A percentile compares a stretch with the other conserved stretches of the same genome.
These are phyloP conservation scores for Cercospora citrullina DNA, from an alignment of 2,329 filamentous ascomycete species.

Conservation along the genomic window DNA sequence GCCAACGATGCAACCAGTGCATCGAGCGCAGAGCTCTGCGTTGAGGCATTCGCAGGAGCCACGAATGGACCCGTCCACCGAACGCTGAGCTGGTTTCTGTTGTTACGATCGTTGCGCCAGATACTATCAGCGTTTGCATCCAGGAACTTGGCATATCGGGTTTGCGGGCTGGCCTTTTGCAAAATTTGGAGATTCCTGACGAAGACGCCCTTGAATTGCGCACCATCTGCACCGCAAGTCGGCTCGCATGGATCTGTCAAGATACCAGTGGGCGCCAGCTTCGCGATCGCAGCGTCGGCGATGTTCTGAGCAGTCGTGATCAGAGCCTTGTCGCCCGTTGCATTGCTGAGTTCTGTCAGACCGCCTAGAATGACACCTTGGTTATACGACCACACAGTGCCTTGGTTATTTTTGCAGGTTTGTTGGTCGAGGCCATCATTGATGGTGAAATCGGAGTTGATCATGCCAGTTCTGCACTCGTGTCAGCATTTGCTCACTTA, in stretches of 20 bases:
- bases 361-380: constrained; percentile 63
- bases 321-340: constrained; percentile 37
- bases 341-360: constrained; percentile 55
- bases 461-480: constrained; percentile 45
- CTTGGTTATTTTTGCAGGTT: constrained; percentile 56
- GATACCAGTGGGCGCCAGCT: constrained; percentile 42
- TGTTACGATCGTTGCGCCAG: constrained; percentile 60
- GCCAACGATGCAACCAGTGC: constrained; percentile 36
- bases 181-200: constrained; percentile 63
- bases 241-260: constrained; percentile 44
- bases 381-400: constrained; percentile 51
- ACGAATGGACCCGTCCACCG: constrained; percentile 65
- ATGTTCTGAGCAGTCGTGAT: constrained; percentile 42
- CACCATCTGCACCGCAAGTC: constrained; percentile 46
- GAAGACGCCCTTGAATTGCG: constrained; percentile 73
- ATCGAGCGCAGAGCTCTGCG: constrained; percentile 38
- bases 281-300: constrained; percentile 44
- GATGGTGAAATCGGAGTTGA: constrained; percentile 52
- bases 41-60: constrained; percentile 33
- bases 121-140: constrained; percentile 64
- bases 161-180: constrained; percentile 52
- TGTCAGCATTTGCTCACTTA: neutral
- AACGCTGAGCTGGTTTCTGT: constrained; percentile 56
- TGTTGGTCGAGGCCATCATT: constrained; percentile 54
- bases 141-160: constrained; percentile 56